Evolutionary conservation across 257 asterid species (phyloP).

Genomic region (Datura wrightii): DNA sequence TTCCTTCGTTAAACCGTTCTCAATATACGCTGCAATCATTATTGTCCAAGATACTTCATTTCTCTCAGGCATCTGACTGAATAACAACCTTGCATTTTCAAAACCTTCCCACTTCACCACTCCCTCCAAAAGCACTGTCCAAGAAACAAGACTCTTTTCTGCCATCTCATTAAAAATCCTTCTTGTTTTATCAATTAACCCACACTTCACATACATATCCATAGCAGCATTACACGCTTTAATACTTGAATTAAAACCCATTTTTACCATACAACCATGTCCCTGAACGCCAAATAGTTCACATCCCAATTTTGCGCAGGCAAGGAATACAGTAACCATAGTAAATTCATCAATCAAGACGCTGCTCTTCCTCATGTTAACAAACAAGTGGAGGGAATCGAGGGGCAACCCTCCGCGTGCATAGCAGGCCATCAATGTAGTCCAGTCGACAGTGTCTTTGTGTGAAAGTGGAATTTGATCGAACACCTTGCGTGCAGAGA

Average conservation of each 20-base stretch:
- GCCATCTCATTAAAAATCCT: constrained; percentile 61
- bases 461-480: constrained; percentile 56
- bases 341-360: constrained; percentile 59
- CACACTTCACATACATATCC: constrained; percentile 79
- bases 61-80: constrained; percentile 73
- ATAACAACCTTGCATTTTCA: constrained; percentile 57
- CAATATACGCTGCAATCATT: constrained; percentile 60
- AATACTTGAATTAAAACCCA: constrained; percentile 56
- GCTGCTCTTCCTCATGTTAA: constrained; percentile 50
- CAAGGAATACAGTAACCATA: constrained; percentile 59
- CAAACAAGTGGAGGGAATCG: constrained; percentile 56
- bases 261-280: constrained; percentile 53
- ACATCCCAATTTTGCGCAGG: constrained; percentile 64
- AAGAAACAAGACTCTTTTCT: constrained; percentile 69
- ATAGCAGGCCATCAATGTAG: constrained; percentile 64
- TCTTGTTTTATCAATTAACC: constrained; percentile 52
- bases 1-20: constrained; percentile 54
- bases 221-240: constrained; percentile 70
- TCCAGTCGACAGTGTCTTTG: constrained; percentile 82
- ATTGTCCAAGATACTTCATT: constrained; percentile 77
- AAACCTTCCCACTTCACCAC: constrained; percentile 66
- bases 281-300: constrained; percentile 59
- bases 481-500: constrained; percentile 66
- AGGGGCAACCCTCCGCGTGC: constrained; percentile 47
- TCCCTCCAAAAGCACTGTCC: constrained; percentile 81